Conservation (phyloP, 1,284 basidiomycete genomes). For the Ceratobasidium papillatum region DNA sequence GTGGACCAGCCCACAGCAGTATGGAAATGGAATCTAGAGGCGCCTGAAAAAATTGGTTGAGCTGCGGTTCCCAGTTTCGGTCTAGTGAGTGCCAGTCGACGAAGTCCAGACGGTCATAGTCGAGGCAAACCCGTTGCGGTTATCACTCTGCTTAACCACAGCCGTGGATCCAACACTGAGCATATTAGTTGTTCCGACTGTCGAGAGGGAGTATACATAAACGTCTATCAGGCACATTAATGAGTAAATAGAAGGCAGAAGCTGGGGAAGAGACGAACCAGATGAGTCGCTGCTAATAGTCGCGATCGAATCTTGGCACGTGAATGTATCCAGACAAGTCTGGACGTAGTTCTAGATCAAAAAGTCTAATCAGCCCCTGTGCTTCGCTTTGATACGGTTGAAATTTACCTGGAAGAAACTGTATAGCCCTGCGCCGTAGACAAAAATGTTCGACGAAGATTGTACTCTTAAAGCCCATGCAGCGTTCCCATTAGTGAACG, state of each 20-base stretch:
- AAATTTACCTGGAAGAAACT: constrained; percentile 64
- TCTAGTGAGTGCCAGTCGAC: constrained; percentile 36
- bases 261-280: not conserved
- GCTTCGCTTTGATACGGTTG: not conserved
- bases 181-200: constrained; percentile 66
- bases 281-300: constrained; percentile 65
- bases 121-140: constrained; percentile 59
- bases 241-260: not conserved
- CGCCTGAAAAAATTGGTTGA: not conserved
- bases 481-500: constrained; percentile 54
- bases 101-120: constrained; percentile 42
- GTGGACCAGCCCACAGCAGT: too few species aligned
- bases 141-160: constrained; percentile 60
- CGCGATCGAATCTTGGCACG: constrained; percentile 69
- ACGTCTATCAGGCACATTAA: constrained; percentile 49
- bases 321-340: constrained; percentile 57
- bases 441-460: constrained; percentile 64
- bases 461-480: constrained; percentile 70
- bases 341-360: constrained; percentile 49
- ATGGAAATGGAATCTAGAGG: too few species aligned
- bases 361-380: not conserved
- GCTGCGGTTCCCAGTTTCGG: not conserved
- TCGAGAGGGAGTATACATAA: constrained; percentile 67
- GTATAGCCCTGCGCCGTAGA: constrained; percentile 75
- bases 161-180: constrained; percentile 63